These are phyloP conservation scores for Neurospora tetrasperma DNA, from an alignment of 495 filamentous ascomycete genomes.

Conservation along the genomic window DNA sequence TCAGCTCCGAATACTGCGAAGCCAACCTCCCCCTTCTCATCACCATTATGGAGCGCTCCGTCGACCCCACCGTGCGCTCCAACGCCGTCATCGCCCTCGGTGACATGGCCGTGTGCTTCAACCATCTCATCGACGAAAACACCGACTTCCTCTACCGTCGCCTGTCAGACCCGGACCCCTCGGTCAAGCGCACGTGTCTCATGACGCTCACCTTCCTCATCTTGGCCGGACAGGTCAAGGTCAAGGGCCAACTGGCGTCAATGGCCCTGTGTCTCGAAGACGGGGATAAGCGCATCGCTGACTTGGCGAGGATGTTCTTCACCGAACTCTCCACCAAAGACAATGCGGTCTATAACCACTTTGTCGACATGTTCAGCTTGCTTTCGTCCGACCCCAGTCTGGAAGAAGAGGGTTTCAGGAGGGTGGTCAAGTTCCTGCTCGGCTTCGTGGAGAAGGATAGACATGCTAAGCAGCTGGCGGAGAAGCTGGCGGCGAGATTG, in stretches of 20 bases:
- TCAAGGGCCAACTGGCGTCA: conserved; percentile 98
- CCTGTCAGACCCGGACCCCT: conserved; percentile 76
- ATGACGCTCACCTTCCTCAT: conserved; percentile 99
- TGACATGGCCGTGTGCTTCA: conserved; percentile 99
- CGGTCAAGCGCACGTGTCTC: conserved; percentile 92
- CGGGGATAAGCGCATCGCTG: conserved; percentile 81
- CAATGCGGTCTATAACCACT: conserved; percentile 98
- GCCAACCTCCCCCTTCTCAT: conserved; percentile 87
- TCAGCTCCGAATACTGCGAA: conserved; percentile 90
- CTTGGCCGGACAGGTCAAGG: conserved; percentile 95
- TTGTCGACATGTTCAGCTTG: conserved; percentile 97
- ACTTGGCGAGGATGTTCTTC: conserved; percentile 97
- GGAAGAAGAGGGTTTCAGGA: conserved; percentile 70
- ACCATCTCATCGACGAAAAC: conserved; percentile 98
- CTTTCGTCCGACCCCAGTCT: conserved; percentile 71
- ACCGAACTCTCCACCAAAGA: conserved; percentile 94
- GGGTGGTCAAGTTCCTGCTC: conserved; percentile 85
- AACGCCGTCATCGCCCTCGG: conserved; percentile 96
- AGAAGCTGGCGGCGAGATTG: conserved; percentile 84
- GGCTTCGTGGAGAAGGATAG: conserved; percentile 99
- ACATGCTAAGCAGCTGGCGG: conserved; percentile 89
- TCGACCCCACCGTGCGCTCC: conserved; percentile 79
- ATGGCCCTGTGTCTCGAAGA: conserved; percentile 99
- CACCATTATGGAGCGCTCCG: conserved; percentile 91
- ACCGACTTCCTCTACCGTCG: conserved; percentile 95